These are phyloP conservation scores for Firmiana major DNA, from an alignment of 345 rosid species.

Conservation along the genomic window DNA sequence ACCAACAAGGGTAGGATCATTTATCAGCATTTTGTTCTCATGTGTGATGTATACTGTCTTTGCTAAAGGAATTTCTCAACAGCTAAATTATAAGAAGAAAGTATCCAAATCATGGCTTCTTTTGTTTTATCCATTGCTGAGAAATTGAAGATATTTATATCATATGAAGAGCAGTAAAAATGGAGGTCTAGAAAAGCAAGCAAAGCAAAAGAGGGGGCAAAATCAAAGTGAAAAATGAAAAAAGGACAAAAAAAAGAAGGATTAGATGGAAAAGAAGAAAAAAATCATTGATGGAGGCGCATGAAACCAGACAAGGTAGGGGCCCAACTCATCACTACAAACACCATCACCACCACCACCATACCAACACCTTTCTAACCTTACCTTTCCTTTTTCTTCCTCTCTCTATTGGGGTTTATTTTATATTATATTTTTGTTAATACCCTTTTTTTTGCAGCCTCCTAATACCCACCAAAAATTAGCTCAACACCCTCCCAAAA, in stretches of 20 bases:
- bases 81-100: neutral
- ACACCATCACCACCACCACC: slow-evolving; percentile 12
- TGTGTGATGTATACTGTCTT: neutral
- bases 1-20: neutral
- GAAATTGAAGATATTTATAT: neutral
- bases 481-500: neutral
- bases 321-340: slow-evolving; percentile 24
- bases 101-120: neutral
- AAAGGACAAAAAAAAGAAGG: neutral
- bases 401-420: neutral
- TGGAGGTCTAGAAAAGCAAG: no score
- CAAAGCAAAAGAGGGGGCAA: neutral
- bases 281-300: slow-evolving; percentile 15
- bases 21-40: neutral
- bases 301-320: slow-evolving; percentile 41
- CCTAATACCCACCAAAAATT: neutral
- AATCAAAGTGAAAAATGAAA: neutral
- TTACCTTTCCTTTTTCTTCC: neutral
- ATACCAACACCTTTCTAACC: neutral
- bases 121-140: neutral
- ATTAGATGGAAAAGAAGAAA: neutral
- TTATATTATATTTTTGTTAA: no score
- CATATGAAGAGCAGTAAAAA: neutral
- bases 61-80: neutral
- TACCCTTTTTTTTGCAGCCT: neutral